Evolutionary conservation across 306 rosid species (phyloP), one percentile per base, ranked within the genome.

Genomic region (Elaeagnus macrophylla): DNA sequence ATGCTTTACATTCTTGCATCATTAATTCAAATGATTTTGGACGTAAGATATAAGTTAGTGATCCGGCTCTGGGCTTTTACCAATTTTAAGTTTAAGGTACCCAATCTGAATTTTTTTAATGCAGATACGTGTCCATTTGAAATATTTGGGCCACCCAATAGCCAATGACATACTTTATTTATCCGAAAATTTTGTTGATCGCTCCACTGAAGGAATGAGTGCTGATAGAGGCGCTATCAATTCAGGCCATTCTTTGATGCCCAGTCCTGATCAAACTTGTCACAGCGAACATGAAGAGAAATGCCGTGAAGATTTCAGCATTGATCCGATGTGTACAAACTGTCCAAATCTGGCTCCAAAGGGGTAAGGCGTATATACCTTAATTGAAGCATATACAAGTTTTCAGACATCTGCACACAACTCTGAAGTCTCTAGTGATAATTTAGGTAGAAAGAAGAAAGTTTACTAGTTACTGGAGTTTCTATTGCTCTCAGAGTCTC

Each of bases 81-180:
- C n/a, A 56, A 40, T 51, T 40, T 47, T 37, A 37, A 49, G 36
- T 37, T n/a, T 25, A 25, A 15, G 37, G 25, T 43, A 14, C 18
- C 3, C 38, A 17, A 18, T 54, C 32, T 45, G 16, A 18, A 47
- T 47, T 1, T 56, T 56, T 61, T n/a, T 67, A 51, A 54, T 61
- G 81, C 56, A 89, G 95, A 85, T 89, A 63, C 90, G 95, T 11
- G 97, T 85, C 54, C 94, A 81, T 77, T 79, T 89, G 72, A 86
- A 81, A 69, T 65, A 71, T 64, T 57, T 72, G 7, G 97, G 94
- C 51, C 86, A 85, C 67, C 94, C 95, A 47, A 89, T 89, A 67
- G 95, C 94, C 70, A 89, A 89, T 52, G 97, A 89, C 67, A 40
- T 57, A 66, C 82, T 85, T 42, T 89, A 89, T 80, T 74, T 83